Evolutionary conservation across 2,329 filamentous ascomycete genomes (phyloP).

Genomic region (Pseudogymnoascus sp.): DNA sequence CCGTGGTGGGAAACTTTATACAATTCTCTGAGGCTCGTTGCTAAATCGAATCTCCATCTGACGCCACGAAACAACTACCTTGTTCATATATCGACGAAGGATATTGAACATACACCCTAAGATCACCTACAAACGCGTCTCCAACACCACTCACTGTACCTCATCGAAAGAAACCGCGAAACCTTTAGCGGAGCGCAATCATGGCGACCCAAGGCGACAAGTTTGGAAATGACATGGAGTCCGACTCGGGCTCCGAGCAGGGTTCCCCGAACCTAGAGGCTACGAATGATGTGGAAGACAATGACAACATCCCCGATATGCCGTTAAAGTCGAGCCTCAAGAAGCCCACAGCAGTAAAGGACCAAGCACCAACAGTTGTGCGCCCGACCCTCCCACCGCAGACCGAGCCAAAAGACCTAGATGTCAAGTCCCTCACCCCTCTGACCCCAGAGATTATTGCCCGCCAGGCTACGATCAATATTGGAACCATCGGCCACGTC

Average conservation of each 20-base stretch:
- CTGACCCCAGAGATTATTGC: conserved; percentile 95
- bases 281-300: conserved; percentile 50
- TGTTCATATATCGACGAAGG: conserved; percentile 7
- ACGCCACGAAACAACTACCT: conserved; percentile 1
- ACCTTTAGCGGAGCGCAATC: conserved; percentile 17
- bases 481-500: conserved; percentile 96
- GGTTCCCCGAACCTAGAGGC: conserved; percentile 46
- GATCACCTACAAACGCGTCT: conserved; percentile 2
- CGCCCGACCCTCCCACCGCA: conserved; percentile 73
- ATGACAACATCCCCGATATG: conserved; percentile 50
- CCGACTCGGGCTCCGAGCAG: conserved; percentile 56
- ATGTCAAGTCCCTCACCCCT: conserved; percentile 72
- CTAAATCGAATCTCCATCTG: neutral
- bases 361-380: conserved; percentile 49
- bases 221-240: conserved; percentile 65
- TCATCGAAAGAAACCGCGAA: conserved; percentile 1
- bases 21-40: conserved; percentile 9
- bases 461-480: conserved; percentile 97
- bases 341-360: conserved; percentile 54
- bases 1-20: conserved; percentile 10
- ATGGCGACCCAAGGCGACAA: conserved; percentile 48
- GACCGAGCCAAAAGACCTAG: conserved; percentile 83
- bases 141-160: neutral
- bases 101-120: conserved; percentile 5
- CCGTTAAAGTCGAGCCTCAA: conserved; percentile 80